Conservation (phyloP, 2,329 filamentous ascomycete species). For the Sarocladium strictum region DNA sequence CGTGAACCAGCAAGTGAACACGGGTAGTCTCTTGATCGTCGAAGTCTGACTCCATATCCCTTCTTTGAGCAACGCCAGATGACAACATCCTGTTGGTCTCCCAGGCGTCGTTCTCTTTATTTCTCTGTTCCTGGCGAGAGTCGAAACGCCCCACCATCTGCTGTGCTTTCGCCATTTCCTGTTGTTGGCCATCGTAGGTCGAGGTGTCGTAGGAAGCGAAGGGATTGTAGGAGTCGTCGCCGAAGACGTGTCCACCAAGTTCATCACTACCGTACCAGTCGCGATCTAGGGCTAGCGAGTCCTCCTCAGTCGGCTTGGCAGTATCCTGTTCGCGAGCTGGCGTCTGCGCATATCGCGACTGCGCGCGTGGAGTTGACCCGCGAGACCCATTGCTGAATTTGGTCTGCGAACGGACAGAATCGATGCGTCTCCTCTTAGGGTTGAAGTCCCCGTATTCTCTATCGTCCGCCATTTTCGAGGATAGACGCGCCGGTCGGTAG, state of each 20-base stretch:
- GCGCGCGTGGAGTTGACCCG: conserved; percentile 26
- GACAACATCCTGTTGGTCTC: conserved; percentile 98
- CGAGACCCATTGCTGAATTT: conserved; percentile 26
- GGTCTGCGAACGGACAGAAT: conserved; percentile 22
- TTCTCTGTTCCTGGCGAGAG: conserved; percentile 73
- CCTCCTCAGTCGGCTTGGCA: conserved; percentile 60
- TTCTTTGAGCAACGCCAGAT: conserved; percentile 86
- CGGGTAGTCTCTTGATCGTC: conserved; percentile 87
- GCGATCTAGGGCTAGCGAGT: conserved; percentile 71
- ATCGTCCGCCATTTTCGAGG: conserved; percentile 26
- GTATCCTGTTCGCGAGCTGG: conserved; percentile 35
- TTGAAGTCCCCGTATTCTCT: conserved; percentile 32
- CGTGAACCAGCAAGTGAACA: conserved; percentile 87
- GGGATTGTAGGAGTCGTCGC: conserved; percentile 88
- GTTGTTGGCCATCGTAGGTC: conserved; percentile 68
- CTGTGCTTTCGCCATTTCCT: conserved; percentile 70
- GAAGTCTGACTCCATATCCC: conserved; percentile 76
- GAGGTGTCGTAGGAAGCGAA: conserved; percentile 73
- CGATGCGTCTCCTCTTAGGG: conserved; percentile 32
- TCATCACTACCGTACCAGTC: conserved; percentile 94
- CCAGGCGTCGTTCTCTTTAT: conserved; percentile 95
- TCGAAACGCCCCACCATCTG: conserved; percentile 69
- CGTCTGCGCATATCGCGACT: conserved; percentile 36
- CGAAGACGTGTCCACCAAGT: conserved; percentile 72
- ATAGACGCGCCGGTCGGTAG: neutral